Evolutionary conservation across 441 rosid species (phyloP).

Genomic region (Mallotus repandus): DNA sequence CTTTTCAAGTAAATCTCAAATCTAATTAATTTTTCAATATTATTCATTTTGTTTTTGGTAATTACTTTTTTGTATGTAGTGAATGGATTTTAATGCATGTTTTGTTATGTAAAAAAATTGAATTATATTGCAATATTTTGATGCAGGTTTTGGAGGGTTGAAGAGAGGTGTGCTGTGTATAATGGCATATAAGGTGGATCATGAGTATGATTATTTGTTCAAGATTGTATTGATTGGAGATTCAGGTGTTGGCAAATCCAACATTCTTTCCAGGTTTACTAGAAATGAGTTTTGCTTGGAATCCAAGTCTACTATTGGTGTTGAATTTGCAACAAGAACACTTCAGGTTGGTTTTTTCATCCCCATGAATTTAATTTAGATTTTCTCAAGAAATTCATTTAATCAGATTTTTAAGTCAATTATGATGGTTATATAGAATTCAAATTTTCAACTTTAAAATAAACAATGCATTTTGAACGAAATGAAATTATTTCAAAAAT

Average conservation of each 20-base stretch:
- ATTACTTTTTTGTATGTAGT: neutral
- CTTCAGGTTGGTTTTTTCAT: conserved; percentile 49
- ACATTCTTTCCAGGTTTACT: conserved; percentile 86
- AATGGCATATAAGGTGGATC: conserved; percentile 80
- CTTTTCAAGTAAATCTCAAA: neutral
- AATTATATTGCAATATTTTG: neutral
- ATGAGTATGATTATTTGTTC: conserved; percentile 88
- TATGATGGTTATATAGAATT: no score
- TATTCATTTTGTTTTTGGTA: conserved; percentile 23
- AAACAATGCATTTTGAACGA: no score
- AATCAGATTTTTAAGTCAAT: no score
- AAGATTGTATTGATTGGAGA: conserved; percentile 97
- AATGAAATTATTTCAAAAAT: no score
- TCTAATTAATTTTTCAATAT: no score
- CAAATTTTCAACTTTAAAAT: no score
- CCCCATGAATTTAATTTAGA: neutral
- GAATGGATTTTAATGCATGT: neutral
- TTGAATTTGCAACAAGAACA: conserved; percentile 92
- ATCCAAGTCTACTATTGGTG: conserved; percentile 95
- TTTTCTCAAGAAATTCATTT: no score
- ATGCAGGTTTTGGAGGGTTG: neutral
- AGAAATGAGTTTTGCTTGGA: conserved; percentile 91
- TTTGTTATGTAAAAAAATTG: conserved; percentile 1
- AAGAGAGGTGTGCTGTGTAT: neutral
- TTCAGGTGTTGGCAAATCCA: conserved; percentile 95